phyloP scores from a whole-genome alignment of 495 filamentous ascomycete genomes.

The Aeminium ludgeri region DNA sequence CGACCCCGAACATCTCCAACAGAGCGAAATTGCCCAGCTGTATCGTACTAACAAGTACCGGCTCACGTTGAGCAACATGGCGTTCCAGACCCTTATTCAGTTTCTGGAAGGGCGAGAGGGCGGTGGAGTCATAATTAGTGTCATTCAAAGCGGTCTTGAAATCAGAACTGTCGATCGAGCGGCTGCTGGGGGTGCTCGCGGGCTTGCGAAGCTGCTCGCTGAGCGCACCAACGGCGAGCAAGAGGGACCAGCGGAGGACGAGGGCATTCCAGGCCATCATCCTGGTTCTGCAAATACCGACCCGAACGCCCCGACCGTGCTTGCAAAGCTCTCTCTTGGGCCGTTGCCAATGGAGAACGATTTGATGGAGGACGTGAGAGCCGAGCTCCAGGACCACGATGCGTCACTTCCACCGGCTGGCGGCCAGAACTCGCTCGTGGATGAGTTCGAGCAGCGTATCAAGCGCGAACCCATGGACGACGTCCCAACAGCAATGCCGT shows the following conservation, averaged over 20 bases:
- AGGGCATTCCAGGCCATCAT: conserved; percentile 84
- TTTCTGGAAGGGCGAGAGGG: conserved; percentile 74
- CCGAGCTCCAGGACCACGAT: conserved; percentile 69
- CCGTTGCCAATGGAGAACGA: conserved; percentile 64
- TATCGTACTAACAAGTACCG: conserved; percentile 75
- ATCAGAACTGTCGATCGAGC: conserved; percentile 59
- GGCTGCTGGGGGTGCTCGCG: conserved; percentile 50
- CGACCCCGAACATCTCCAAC: conserved; percentile 57
- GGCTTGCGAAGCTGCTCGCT: conserved; percentile 67
- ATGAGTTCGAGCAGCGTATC: conserved; percentile 68
- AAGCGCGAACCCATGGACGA: conserved; percentile 84
- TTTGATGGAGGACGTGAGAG: conserved; percentile 61
- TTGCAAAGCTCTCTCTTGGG: conserved; percentile 53
- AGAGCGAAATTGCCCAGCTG: conserved; percentile 52
- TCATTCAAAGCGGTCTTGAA: conserved; percentile 58
- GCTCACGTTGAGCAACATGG: conserved; percentile 63
- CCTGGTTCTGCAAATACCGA: conserved; percentile 68
- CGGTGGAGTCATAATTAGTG: conserved; percentile 53
- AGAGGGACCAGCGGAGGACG: conserved; percentile 57
- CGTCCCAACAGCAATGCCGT: conserved; percentile 60
- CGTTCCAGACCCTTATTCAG: conserved; percentile 63
- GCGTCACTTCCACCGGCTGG: conserved; percentile 45
- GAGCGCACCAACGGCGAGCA: conserved; percentile 41
- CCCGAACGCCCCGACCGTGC: conserved; percentile 39
- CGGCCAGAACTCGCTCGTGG: conserved; percentile 47